A percentile compares a stretch with the other conserved stretches of the same genome.
These are phyloP conservation scores for Eimeria brunetti DNA, from an alignment of 169 alveolate genomes.

Conservation along the genomic window DNA sequence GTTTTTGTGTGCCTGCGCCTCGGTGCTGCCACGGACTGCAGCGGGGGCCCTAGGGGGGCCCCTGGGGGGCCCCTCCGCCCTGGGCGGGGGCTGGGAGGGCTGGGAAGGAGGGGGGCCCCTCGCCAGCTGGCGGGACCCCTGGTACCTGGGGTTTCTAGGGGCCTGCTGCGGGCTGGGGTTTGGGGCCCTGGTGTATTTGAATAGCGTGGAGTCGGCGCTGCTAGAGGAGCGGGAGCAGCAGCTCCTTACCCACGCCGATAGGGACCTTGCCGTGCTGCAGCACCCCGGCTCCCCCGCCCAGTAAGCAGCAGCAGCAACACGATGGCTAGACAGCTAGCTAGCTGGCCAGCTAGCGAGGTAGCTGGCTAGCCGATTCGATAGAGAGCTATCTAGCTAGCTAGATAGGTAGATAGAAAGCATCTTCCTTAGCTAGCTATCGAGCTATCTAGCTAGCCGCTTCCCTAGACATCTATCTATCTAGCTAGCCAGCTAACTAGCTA, in stretches of 20 bases:
- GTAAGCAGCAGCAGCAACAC: neutral
- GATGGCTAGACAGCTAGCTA: neutral
- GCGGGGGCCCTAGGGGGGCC: too few species aligned
- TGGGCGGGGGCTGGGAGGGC: too few species aligned
- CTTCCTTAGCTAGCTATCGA: neutral
- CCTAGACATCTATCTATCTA: too few species aligned
- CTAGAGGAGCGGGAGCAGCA: constrained; percentile 80
- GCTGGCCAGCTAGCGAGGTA: neutral
- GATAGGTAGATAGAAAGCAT: neutral
- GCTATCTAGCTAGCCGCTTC: neutral
- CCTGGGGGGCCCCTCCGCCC: too few species aligned
- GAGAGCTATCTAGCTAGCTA: too few species aligned
- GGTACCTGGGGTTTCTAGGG: constrained; percentile 87
- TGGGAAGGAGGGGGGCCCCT: too few species aligned
- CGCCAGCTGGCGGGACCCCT: constrained; percentile 90
- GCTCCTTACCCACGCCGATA: constrained; percentile 22
- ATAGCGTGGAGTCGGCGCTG: constrained; percentile 85
- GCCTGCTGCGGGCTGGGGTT: constrained; percentile 86
- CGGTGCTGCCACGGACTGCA: constrained; percentile 85
- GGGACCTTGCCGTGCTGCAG: neutral
- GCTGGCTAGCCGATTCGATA: too few species aligned
- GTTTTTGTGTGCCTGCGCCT: constrained; percentile 89
- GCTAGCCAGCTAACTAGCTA: too few species aligned
- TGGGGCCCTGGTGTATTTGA: constrained; percentile 86
- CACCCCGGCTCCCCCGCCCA: neutral